Evolutionary conservation across 2,329 filamentous ascomycete species (phyloP).

Genomic region (Arthrinium puccinioides): DNA sequence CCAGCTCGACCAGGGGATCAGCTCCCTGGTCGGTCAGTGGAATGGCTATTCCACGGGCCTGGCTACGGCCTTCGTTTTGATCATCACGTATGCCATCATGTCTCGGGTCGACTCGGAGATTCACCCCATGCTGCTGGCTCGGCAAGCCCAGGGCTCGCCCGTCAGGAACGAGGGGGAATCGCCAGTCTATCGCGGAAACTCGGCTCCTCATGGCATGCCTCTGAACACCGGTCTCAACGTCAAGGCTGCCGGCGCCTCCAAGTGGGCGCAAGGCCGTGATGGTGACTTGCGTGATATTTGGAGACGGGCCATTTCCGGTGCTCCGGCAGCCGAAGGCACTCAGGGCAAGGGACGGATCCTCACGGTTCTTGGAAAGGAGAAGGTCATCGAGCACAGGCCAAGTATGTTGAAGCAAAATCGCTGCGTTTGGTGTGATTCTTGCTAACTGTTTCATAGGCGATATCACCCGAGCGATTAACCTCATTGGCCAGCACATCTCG

Average conservation of each 20-base stretch:
- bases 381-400: conserved; percentile 64
- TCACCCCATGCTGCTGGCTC: conserved; percentile 82
- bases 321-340: conserved; percentile 54
- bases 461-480: conserved; percentile 77
- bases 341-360: conserved; percentile 63
- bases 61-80: conserved; percentile 54
- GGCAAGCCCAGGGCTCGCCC: conserved; percentile 71
- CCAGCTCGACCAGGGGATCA: conserved; percentile 64
- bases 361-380: conserved; percentile 71
- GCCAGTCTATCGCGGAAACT: conserved; percentile 75
- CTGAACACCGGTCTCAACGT: conserved; percentile 73
- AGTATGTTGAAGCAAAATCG: conserved; percentile 29
- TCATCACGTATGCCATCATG: conserved; percentile 65
- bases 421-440: conserved; percentile 3
- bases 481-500: conserved; percentile 71
- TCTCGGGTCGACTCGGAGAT: conserved; percentile 76
- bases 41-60: conserved; percentile 72
- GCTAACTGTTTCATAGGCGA: conserved; percentile 42
- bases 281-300: conserved; percentile 91
- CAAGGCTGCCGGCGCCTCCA: conserved; percentile 69
- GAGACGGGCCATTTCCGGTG: conserved; percentile 63
- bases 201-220: conserved; percentile 78
- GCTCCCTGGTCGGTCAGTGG: conserved; percentile 69
- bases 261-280: conserved; percentile 76
- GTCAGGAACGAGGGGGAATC: conserved; percentile 82